Percentiles rank a stretch among this genome's conserved stretches.
Conservation (phyloP, 257 asterid species). For the Knoxia roxburghii region DNA sequence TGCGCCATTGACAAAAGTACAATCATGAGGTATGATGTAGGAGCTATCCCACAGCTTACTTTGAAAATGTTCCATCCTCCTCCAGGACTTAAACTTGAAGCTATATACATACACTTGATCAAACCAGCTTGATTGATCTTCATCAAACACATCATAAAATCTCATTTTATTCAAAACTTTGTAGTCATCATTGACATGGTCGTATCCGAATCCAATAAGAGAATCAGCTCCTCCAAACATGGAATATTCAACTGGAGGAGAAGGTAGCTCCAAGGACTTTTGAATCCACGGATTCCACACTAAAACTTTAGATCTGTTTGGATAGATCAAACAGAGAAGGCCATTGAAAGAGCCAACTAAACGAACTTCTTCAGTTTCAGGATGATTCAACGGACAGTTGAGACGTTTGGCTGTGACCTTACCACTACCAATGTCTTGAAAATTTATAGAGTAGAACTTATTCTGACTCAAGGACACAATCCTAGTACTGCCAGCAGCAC, state of each 20-base stretch:
- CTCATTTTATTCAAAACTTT: neutral
- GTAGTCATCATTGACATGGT: neutral
- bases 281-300: constrained; percentile 5
- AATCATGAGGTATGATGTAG: neutral
- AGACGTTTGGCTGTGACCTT: neutral
- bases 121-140: too few species aligned
- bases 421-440: neutral
- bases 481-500: neutral
- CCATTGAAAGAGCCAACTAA: neutral
- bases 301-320: neutral
- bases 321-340: neutral
- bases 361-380: neutral
- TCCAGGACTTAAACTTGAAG: neutral
- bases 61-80: neutral
- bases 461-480: neutral
- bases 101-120: neutral
- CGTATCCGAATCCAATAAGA: neutral
- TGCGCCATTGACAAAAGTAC: neutral
- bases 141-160: too few species aligned
- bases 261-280: neutral
- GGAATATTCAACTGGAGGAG: neutral
- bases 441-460: neutral
- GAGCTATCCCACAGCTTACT: neutral
- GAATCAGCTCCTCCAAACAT: neutral
- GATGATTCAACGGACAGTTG: neutral